A percentile compares a stretch with the other conserved stretches of the same genome.
Conservation (phyloP, 768 basidiomycete genomes). For the Lactifluus pinguis region DNA sequence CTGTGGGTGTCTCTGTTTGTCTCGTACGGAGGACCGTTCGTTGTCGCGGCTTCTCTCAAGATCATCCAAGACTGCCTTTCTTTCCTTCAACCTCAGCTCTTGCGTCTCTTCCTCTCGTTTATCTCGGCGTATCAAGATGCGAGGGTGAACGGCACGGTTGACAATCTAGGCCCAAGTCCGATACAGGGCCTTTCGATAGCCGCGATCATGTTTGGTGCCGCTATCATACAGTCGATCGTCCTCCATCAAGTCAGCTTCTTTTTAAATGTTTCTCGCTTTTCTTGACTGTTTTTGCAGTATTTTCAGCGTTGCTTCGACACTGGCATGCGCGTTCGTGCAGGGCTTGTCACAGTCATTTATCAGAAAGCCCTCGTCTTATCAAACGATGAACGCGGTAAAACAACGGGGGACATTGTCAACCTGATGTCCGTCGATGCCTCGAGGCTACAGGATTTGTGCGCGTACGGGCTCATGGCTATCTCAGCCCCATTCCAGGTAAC, state of each 20-base stretch:
- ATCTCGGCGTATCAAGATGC: constrained; percentile 67
- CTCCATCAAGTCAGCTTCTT: constrained; percentile 57
- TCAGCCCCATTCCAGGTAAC: constrained; percentile 78
- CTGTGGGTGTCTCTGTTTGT: constrained; percentile 67
- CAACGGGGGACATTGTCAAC: constrained; percentile 91
- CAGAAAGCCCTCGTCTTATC: constrained; percentile 78
- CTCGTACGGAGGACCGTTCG: constrained; percentile 75
- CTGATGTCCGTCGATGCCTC: constrained; percentile 84
- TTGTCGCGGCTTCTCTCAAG: constrained; percentile 55
- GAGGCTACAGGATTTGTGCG: constrained; percentile 70
- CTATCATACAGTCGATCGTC: constrained; percentile 68
- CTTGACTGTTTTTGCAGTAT: constrained; percentile 40
- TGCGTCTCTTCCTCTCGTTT: constrained; percentile 70
- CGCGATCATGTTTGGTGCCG: constrained; percentile 67
- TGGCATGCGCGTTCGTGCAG: constrained; percentile 91
- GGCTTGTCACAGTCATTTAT: constrained; percentile 80
- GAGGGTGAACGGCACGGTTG: constrained; percentile 28
- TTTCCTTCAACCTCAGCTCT: constrained; percentile 82
- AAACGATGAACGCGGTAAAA: constrained; percentile 72
- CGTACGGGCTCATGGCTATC: constrained; percentile 75
- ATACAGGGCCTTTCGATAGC: constrained; percentile 73
- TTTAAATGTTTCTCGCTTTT: not conserved
- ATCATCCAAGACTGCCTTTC: constrained; percentile 69
- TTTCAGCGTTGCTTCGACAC: constrained; percentile 79
- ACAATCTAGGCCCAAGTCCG: constrained; percentile 26